Evolutionary conservation across 805 yeast species (phyloP).

Genomic region (Torulaspora maleeae): DNA sequence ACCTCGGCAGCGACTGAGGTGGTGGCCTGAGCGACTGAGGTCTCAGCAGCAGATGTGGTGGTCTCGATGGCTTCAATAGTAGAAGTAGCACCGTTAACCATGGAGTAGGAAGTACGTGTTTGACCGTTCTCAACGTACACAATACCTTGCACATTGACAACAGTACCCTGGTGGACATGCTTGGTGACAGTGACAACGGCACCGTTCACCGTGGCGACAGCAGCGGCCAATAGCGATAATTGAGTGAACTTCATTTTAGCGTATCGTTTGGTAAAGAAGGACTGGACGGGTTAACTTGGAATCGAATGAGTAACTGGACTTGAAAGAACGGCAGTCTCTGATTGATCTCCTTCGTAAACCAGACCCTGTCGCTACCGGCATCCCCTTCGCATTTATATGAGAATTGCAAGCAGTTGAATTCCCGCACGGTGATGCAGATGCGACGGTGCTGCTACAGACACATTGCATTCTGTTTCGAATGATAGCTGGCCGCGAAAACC

Average conservation of each 20-base stretch:
- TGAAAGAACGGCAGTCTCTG: background rate
- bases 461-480: no score
- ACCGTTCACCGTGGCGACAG: constrained; percentile 20
- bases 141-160: constrained; percentile 28
- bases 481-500: no score
- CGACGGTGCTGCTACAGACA: no score
- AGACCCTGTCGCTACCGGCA: no score
- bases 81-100: constrained; percentile 12
- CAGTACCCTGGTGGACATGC: constrained; percentile 25
- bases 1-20: no score
- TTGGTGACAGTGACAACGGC: constrained; percentile 32
- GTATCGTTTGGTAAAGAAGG: background rate
- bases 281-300: constrained; percentile 4
- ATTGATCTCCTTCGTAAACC: background rate
- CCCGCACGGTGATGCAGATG: no score
- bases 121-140: constrained; percentile 27
- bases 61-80: constrained; percentile 13
- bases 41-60: constrained; percentile 26
- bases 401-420: no score
- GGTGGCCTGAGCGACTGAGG: no score
- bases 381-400: no score
- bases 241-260: constrained; percentile 26
- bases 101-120: constrained; percentile 24
- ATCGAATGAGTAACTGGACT: constrained; percentile 1
- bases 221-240: constrained; percentile 19